Conservation (phyloP, 1,284 basidiomycete species). For the Lignosus rhinocerotis region DNA sequence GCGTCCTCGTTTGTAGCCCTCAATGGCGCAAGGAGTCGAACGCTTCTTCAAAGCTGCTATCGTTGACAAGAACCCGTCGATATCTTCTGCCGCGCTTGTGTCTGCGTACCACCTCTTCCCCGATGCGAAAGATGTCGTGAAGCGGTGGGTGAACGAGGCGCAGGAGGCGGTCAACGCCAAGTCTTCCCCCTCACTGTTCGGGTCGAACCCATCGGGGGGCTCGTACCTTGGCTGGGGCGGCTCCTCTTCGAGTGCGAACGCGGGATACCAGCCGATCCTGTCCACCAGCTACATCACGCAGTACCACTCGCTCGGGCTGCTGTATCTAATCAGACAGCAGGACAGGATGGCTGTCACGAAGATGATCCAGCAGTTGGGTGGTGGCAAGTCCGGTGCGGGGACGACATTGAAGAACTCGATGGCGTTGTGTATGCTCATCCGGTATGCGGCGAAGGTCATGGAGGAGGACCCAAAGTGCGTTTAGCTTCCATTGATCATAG, state of each 20-base stretch:
- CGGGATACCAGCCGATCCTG: slow-evolving; percentile 77
- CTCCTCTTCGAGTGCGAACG: slow-evolving; percentile 47
- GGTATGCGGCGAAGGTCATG: slow-evolving; percentile 96
- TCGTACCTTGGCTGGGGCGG: slow-evolving; percentile 75
- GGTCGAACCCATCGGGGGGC: slow-evolving; percentile 45
- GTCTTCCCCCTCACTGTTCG: slow-evolving; percentile 71
- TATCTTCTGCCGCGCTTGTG: slow-evolving; percentile 94
- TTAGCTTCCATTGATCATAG: not conserved
- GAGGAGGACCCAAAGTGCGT: slow-evolving; percentile 97
- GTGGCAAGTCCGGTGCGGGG: slow-evolving; percentile 81
- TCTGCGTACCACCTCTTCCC: slow-evolving; percentile 98
- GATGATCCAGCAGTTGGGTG: slow-evolving; percentile 97
- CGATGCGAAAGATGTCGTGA: slow-evolving; percentile 91
- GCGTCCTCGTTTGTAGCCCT: slow-evolving; percentile 55
- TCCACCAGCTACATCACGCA: slow-evolving; percentile 93
- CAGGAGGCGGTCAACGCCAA: slow-evolving; percentile 96
- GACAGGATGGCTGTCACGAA: slow-evolving; percentile 99
- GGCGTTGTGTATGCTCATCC: slow-evolving; percentile 99
- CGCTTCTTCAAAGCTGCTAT: slow-evolving; percentile 99
- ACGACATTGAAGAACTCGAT: slow-evolving; percentile 92
- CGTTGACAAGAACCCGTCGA: slow-evolving; percentile 95
- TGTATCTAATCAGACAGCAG: slow-evolving; percentile 95
- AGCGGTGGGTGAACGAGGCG: slow-evolving; percentile 98
- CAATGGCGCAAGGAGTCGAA: slow-evolving; percentile 98
- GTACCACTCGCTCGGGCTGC: slow-evolving; percentile 94